Evolutionary conservation across 805 yeast species (phyloP).

Genomic region (Wickerhamiella domercqiae): DNA sequence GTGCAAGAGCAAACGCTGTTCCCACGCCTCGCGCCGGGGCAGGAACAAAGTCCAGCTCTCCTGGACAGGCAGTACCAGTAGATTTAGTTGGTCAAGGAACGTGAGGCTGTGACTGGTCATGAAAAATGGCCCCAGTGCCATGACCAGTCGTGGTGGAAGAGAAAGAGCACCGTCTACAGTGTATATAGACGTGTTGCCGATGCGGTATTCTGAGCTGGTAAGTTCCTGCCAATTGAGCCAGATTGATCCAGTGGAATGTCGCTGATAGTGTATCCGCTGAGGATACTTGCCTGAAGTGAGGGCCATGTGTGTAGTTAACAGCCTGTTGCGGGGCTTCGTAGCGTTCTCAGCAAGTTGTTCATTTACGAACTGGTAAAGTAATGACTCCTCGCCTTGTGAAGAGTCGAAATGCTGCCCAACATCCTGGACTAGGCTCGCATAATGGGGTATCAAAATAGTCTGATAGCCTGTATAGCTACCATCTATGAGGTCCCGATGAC

Average conservation of each 20-base stretch:
- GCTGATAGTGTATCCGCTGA: constrained; percentile 38
- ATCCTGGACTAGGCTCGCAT: too few species aligned
- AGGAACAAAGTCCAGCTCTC: constrained; percentile 61
- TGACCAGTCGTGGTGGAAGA: constrained; percentile 48
- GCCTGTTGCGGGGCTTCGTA: constrained; percentile 3
- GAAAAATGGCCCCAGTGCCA: constrained; percentile 47
- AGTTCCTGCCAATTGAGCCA: constrained; percentile 46
- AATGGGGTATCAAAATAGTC: constrained; percentile 44
- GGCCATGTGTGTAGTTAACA: constrained; percentile 23
- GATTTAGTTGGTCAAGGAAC: constrained; percentile 36
- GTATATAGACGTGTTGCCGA: constrained; percentile 57
- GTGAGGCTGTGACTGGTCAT: constrained; percentile 52
- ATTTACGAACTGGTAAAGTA: constrained; percentile 52
- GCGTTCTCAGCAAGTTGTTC: constrained; percentile 24
- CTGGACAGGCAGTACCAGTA: constrained; percentile 37
- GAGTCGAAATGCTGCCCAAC: constrained; percentile 2
- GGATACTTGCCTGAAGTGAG: constrained; percentile 48
- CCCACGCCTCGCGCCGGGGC: constrained; percentile 71
- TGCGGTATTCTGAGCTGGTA: constrained; percentile 26
- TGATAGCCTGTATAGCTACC: constrained; percentile 30
- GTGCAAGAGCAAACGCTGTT: constrained; percentile 39
- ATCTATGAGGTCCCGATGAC: constrained; percentile 40
- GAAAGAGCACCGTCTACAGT: constrained; percentile 43
- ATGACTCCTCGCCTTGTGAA: constrained; percentile 7
- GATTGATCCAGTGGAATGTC: constrained; percentile 20